Evolutionary conservation across 495 filamentous ascomycete genomes (phyloP).

Genomic region (Penicillium dipodomyicola): DNA sequence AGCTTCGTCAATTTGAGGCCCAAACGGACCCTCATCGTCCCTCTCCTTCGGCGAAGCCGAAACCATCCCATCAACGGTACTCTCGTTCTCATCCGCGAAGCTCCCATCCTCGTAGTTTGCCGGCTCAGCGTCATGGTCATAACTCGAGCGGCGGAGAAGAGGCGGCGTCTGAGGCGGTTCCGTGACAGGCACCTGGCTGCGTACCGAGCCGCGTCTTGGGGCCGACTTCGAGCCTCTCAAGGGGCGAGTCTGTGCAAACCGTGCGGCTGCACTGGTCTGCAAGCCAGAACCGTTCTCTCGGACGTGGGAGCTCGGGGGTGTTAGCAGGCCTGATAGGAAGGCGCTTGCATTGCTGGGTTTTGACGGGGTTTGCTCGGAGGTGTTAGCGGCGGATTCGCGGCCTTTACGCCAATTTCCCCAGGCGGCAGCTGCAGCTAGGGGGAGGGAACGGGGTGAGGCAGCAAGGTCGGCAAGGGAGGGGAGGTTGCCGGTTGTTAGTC

Average conservation of each 20-base stretch:
- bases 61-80: conserved; percentile 41
- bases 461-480: conserved; percentile 60
- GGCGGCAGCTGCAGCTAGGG: conserved; percentile 76
- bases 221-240: conserved; percentile 35
- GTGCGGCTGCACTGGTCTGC: conserved; percentile 40
- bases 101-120: conserved; percentile 36
- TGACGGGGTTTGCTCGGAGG: conserved; percentile 61
- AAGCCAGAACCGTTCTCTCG: conserved; percentile 50
- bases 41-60: conserved; percentile 38
- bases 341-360: conserved; percentile 51
- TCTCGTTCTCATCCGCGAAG: conserved; percentile 41
- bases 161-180: conserved; percentile 63
- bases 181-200: conserved; percentile 35
- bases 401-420: conserved; percentile 82
- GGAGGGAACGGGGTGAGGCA: conserved; percentile 75
- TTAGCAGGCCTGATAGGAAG: conserved; percentile 75
- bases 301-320: conserved; percentile 70
- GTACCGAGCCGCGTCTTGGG: conserved; percentile 33
- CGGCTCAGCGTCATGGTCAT: conserved; percentile 68
- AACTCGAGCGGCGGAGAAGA: conserved; percentile 64
- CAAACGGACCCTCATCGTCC: conserved; percentile 36
- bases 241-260: conserved; percentile 44
- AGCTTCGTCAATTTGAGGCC: conserved; percentile 32
- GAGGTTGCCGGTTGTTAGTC: conserved; percentile 54
- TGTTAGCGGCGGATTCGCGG: conserved; percentile 43